A percentile compares a stretch with the other conserved stretches of the same genome.
These are phyloP conservation scores for Talaromyces islandicus DNA, from an alignment of 2,329 filamentous ascomycete species.

Conservation along the genomic window DNA sequence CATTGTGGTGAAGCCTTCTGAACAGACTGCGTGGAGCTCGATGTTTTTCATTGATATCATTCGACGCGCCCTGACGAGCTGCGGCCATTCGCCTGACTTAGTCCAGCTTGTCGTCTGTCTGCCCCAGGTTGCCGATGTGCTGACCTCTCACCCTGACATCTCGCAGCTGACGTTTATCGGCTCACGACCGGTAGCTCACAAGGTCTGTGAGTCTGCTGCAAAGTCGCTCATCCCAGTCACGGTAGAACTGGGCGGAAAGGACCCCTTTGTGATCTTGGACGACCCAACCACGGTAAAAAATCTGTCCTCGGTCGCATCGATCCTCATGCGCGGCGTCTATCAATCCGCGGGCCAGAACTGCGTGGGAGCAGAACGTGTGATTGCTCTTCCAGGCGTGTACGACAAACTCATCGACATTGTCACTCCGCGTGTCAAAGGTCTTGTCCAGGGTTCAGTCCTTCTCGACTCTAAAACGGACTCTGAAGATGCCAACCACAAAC, in stretches of 20 bases:
- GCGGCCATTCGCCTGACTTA: constrained; percentile 74
- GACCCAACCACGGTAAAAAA: constrained; percentile 54
- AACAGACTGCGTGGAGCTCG: constrained; percentile 92
- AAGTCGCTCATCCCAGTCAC: constrained; percentile 81
- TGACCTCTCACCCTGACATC: constrained; percentile 80
- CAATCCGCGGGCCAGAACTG: constrained; percentile 97
- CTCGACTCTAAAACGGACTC: constrained; percentile 34
- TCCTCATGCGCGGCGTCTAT: constrained; percentile 87
- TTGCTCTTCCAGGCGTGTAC: constrained; percentile 73
- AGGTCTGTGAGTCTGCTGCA: constrained; percentile 80
- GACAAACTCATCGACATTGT: constrained; percentile 64
- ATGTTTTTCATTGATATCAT: constrained; percentile 75
- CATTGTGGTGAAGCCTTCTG: constrained; percentile 88
- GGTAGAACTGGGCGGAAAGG: constrained; percentile 91
- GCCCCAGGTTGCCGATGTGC: constrained; percentile 70
- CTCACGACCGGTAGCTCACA: constrained; percentile 76
- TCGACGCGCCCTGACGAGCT: constrained; percentile 70
- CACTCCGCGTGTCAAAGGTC: constrained; percentile 63
- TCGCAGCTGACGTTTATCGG: constrained; percentile 95
- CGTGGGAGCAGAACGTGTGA: constrained; percentile 90
- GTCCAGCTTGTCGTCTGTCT: constrained; percentile 85
- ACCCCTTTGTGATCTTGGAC: constrained; percentile 84
- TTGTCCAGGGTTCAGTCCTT: constrained; percentile 70
- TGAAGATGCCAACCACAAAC: constrained; percentile 14
- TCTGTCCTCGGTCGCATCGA: constrained; percentile 67